Evolutionary conservation across 495 filamentous ascomycete species (phyloP).

Genomic region (Evernia prunastri): DNA sequence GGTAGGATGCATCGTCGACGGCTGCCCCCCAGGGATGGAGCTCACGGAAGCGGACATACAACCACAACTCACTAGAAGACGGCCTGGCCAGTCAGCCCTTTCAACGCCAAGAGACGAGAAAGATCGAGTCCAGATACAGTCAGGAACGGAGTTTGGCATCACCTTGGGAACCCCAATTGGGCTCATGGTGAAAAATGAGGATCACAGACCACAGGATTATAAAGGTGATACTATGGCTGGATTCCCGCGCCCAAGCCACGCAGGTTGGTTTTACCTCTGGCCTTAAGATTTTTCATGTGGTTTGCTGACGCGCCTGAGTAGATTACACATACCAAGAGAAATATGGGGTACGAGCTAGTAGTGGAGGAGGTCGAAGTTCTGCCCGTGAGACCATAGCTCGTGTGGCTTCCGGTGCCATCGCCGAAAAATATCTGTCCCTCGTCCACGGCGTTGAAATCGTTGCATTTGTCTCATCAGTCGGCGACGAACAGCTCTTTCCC

Average conservation of each 20-base stretch:
- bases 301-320: not conserved
- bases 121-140: slow-evolving; percentile 86
- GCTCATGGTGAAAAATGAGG: slow-evolving; percentile 82
- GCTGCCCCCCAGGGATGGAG: slow-evolving; percentile 80
- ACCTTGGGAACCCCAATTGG: slow-evolving; percentile 91
- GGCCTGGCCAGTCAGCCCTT: slow-evolving; percentile 84
- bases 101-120: slow-evolving; percentile 92
- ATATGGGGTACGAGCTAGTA: slow-evolving; percentile 91
- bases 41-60: slow-evolving; percentile 89
- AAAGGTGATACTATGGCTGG: slow-evolving; percentile 79
- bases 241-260: slow-evolving; percentile 77
- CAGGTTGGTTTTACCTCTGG: slow-evolving; percentile 27
- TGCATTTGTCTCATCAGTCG: slow-evolving; percentile 83
- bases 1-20: slow-evolving; percentile 87
- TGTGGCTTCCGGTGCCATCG: slow-evolving; percentile 91
- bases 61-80: slow-evolving; percentile 84
- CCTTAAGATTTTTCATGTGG: not conserved
- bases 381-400: slow-evolving; percentile 93
- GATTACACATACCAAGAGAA: slow-evolving; percentile 97
- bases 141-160: slow-evolving; percentile 85
- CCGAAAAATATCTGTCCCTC: slow-evolving; percentile 82
- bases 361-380: slow-evolving; percentile 84
- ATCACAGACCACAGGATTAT: slow-evolving; percentile 93
- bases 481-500: slow-evolving; percentile 74
- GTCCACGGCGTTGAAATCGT: slow-evolving; percentile 85